Evolutionary conservation across 495 filamentous ascomycete species (phyloP), one percentile per base, ranked within the genome.

Genomic region (Aspergillus olivimuriae): DNA sequence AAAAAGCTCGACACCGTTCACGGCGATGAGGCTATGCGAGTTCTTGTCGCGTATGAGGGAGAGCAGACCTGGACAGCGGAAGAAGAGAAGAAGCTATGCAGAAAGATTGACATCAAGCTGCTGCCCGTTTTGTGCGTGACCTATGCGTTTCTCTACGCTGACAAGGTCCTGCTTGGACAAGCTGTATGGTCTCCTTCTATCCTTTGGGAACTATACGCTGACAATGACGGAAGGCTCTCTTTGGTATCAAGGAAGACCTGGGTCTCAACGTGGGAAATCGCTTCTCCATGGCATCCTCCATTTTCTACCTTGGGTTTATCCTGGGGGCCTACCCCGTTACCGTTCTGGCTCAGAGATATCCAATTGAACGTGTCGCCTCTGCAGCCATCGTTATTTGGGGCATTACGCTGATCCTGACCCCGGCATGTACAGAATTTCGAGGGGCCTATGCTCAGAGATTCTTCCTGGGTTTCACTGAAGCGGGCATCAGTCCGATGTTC

Each of bases 151-250:
- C 68, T 72, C 24, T 74, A 69, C 51, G 64, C 74, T 22, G 74
- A 78, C 55, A 76, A 77, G 38, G 70, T 66, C 15, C 68, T 74
- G 10, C 55, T 73, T 21, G 69, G 62, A 10, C 74, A 74, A 53
- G 66, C 71, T 47, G 58, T 61, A 68, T 43, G 58, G 11, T 28
- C 24, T 47, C 62, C 23, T 44, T 62, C n/a, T n/a, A n/a, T n/a
- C n/a, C n/a, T n/a, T n/a, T n/a, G n/a, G n/a, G n/a, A n/a, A n/a
- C n/a, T n/a, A n/a, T n/a, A n/a, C n/a, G 43, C 51, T 23, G 37
- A 60, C 8, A 1, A 15, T 14, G 4, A 5, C 1, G n/a, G 12
- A 28, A 61, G 61, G 31, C 58, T 3, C 35, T 63, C 10, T 70
- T 74, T 42, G 69, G 69, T 9, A 50, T 72, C 9, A 46, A 56